Conservation (phyloP, 169 alveolate genomes). For the Fabrea salina region DNA sequence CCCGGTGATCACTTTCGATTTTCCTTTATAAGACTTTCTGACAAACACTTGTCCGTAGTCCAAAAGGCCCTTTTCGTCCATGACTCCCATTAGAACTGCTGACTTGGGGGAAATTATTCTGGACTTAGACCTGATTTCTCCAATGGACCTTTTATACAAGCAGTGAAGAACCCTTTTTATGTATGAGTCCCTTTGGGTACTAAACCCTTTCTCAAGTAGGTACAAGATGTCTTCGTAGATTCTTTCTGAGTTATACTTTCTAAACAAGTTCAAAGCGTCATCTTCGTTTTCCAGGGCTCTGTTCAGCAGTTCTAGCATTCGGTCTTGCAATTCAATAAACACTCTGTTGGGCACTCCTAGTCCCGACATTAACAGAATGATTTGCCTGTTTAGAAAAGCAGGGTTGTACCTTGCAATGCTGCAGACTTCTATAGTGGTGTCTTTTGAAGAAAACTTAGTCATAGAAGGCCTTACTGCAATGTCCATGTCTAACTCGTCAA, state of each 20-base stretch:
- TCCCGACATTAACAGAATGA: neutral
- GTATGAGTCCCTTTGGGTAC: neutral
- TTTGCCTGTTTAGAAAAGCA: slow-evolving; percentile 14
- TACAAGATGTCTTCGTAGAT: neutral
- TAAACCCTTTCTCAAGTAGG: neutral
- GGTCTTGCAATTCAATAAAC: neutral
- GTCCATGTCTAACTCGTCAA: neutral
- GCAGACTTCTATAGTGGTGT: neutral
- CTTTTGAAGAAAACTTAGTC: slow-evolving; percentile 6
- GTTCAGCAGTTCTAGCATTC: neutral
- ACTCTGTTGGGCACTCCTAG: neutral
- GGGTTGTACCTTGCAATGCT: neutral
- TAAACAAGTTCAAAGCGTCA: neutral
- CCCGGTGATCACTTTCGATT: slow-evolving; percentile 39
- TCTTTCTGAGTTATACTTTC: neutral
- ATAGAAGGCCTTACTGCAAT: neutral
- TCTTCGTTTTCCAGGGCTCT: neutral
- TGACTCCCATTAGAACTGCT: slow-evolving; percentile 16
- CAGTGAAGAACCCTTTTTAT: neutral
- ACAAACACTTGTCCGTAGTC: slow-evolving; percentile 32
- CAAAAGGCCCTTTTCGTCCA: slow-evolving; percentile 5
- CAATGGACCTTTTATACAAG: neutral
- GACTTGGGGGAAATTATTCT: neutral
- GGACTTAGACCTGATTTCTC: neutral
- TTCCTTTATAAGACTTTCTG: neutral